phyloP scores from a whole-genome alignment of 768 basidiomycete genomes.

The Pholiota molesta region DNA sequence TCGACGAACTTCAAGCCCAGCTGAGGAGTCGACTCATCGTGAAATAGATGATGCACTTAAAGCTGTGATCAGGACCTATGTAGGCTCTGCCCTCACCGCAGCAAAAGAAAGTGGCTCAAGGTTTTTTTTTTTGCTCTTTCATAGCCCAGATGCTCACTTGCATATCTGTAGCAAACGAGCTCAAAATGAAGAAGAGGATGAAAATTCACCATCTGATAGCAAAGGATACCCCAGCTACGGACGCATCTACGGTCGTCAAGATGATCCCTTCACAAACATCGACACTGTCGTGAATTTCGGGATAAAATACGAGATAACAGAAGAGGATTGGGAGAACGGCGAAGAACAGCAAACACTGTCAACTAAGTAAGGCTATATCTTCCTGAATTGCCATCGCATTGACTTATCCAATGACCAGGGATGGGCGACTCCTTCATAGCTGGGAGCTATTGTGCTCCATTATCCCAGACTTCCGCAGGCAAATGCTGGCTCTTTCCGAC shows the following conservation, averaged over 20 bases:
- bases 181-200: background rate
- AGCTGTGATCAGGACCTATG: no score
- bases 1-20: no score
- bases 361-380: background rate
- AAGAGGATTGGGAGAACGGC: background rate
- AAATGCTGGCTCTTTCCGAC: conserved; percentile 1
- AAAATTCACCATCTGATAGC: background rate
- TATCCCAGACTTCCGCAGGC: background rate
- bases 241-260: background rate
- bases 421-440: background rate
- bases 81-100: no score
- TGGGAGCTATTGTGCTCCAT: conserved; percentile 2
- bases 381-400: background rate
- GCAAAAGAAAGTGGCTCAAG: no score
- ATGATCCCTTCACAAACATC: background rate
- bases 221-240: background rate
- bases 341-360: background rate
- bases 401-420: background rate
- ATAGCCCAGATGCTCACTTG: no score
- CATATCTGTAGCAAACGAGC: no score
- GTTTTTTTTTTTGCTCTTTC: no score
- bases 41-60: no score
- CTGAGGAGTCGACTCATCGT: no score
- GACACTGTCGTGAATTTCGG: background rate
- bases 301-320: background rate